Percentiles rank a stretch among this genome's conserved stretches.
Conservation (phyloP, 1,139 yeast species). For the Magnusiomyces starmeri region DNA sequence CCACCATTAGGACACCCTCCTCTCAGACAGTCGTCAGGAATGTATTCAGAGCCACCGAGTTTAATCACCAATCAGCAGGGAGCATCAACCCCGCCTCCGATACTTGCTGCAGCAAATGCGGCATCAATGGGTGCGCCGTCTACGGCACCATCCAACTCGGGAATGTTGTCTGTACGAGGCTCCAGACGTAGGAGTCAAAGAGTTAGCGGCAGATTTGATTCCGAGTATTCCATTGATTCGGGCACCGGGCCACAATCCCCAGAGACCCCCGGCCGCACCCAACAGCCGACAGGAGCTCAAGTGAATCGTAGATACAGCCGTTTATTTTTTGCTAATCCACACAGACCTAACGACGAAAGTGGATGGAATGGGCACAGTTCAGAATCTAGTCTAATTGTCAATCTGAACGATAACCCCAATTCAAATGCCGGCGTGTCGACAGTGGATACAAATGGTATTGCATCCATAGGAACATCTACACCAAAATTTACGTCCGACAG, state of each 20-base stretch:
- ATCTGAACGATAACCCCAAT: too few relatives aligned
- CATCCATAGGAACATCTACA: too few relatives aligned
- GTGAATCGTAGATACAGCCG: constrained; percentile 1
- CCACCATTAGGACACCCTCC: constrained; percentile 4
- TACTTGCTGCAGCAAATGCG: neutral
- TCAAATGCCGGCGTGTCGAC: too few relatives aligned
- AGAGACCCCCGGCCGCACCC: neutral
- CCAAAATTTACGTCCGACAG: too few relatives aligned
- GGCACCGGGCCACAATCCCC: neutral
- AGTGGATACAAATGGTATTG: too few relatives aligned
- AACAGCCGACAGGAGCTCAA: neutral
- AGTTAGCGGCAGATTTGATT: neutral
- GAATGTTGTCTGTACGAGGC: neutral
- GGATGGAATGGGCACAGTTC: too few relatives aligned
- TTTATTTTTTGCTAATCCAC: constrained; percentile 1
- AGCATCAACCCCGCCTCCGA: constrained; percentile 1
- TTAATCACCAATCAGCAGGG: neutral
- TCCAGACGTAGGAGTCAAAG: neutral
- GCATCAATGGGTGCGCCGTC: neutral
- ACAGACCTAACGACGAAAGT: neutral
- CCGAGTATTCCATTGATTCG: neutral
- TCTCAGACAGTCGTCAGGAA: neutral
- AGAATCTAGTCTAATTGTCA: too few relatives aligned
- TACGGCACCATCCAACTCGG: neutral
- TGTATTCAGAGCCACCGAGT: neutral